Evolutionary conservation across 1,284 basidiomycete genomes (phyloP).

Genomic region (Pyrrhoderma noxium): DNA sequence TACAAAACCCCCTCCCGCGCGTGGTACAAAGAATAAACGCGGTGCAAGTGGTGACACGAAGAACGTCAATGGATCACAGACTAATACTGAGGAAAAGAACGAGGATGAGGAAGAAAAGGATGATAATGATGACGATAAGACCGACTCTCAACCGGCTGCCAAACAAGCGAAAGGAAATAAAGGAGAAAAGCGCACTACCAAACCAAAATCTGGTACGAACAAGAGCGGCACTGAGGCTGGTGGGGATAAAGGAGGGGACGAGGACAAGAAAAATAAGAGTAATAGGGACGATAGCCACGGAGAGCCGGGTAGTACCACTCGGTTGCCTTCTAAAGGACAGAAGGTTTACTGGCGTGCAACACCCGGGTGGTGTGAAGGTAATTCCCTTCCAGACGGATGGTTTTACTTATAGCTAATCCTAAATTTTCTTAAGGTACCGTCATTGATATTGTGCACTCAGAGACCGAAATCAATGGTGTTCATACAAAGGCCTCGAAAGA

Average conservation of each 20-base stretch:
- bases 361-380: conserved; percentile 15
- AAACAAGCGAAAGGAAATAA: conserved; percentile 7
- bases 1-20: no score
- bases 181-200: not conserved
- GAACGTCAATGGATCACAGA: no score
- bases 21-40: conserved; percentile 7
- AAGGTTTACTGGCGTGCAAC: conserved; percentile 12
- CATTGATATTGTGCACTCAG: conserved; percentile 7
- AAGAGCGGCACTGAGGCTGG: not conserved
- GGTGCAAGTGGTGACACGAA: no score
- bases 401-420: not conserved
- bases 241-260: not conserved
- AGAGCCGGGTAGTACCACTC: conserved; percentile 8
- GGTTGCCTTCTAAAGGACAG: conserved; percentile 15
- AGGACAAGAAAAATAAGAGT: not conserved
- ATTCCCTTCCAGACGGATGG: not conserved
- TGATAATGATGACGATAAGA: not conserved
- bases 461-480: conserved; percentile 13
- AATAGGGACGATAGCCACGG: conserved; percentile 7
- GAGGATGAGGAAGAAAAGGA: not conserved
- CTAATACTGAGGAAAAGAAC: not conserved
- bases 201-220: not conserved
- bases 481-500: conserved; percentile 13
- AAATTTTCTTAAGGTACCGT: conserved; percentile 10
- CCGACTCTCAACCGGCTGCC: not conserved